Base-by-base conservation (phyloP, 208 protist genomes). In the Trypanosoma lewisi region DNA sequence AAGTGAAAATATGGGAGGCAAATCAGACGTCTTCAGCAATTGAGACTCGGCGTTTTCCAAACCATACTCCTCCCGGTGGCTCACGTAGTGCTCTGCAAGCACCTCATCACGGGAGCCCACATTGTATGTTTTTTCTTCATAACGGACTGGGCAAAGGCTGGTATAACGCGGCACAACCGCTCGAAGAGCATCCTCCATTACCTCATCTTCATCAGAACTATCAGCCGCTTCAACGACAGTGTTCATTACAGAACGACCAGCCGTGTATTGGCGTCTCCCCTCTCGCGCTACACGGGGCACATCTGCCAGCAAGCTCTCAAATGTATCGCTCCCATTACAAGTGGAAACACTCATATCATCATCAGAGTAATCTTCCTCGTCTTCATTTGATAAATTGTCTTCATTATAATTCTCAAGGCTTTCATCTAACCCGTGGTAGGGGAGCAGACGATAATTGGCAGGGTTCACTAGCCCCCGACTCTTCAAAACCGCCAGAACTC, bases 121-220 rank as follows among this genome's bases (percentile, higher is more conserved):
- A 63, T 94, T 94, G 75, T 94, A 94, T 23, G 84, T 83, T n/a
- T 77, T 77, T 39, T 74, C 63, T 19, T 83, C 85, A 63, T 92
- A 94, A 11, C 88, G 80, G 21, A 94, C 76, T 25, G 81, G 68
- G 8, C 62, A 75, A 19, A 70, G 62, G 42, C 77, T 69, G 2
- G 75, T 73, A 69, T 89, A 94, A 33, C 67, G 50, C 14, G 88
- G 88, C 39, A 91, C 85, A 47, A 91, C 85, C 2, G 79, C 88
- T 4, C 81, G 77, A 65, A 92, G 82, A n/a, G 83, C 87, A 61
- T 94, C 87, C 47, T 89, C 80, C 53, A 87, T 65, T 33, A 87
- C 75, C 52, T 86, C 83, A 63, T 91, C 84, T 49, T 89, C 82
- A 34, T 85, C 80, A 33, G 84, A 88, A 16, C 69, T 76, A 21